These are phyloP conservation scores for Leishmania tropica DNA, from an alignment of 208 protist genomes.

Conservation along the genomic window DNA sequence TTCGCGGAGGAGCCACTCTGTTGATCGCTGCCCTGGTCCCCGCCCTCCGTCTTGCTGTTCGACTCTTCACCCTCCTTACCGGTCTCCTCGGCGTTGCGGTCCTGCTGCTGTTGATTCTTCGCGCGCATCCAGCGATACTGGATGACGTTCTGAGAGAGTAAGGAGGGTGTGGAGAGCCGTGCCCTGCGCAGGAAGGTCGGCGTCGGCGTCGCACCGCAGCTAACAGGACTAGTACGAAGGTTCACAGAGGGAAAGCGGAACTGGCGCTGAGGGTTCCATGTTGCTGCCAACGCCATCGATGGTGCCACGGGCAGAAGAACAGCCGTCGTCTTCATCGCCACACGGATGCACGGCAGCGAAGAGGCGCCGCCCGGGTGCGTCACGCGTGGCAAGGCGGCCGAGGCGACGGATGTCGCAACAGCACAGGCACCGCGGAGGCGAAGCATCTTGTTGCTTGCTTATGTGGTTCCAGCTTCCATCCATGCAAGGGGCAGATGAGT, in stretches of 20 bases:
- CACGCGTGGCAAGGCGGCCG: not conserved
- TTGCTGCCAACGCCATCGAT: not conserved
- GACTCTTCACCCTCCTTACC: not conserved
- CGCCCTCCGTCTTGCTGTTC: not conserved
- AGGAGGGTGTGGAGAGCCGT: not conserved
- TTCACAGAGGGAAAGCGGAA: not conserved
- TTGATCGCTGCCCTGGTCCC: not conserved
- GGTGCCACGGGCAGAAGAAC: not conserved
- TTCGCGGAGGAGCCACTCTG: conserved; percentile 1
- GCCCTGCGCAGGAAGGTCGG: conserved; percentile 6
- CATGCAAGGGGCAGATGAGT: not conserved
- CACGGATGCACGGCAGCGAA: not conserved
- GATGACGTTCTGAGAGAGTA: not conserved
- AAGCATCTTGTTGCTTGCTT: conserved; percentile 12
- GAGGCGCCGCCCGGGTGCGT: not conserved
- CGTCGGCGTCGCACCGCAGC: not conserved
- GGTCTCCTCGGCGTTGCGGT: not conserved
- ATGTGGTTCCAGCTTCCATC: not conserved
- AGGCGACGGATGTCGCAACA: conserved; percentile 3
- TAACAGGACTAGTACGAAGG: not conserved
- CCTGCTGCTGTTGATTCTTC: conserved; percentile 19
- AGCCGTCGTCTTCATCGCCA: not conserved
- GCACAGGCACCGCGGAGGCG: conserved; percentile 16
- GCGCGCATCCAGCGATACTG: conserved; percentile 28
- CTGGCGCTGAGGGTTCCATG: not conserved